Base-by-base conservation (phyloP, 257 asterid genomes). In the Paulownia fortunei region DNA sequence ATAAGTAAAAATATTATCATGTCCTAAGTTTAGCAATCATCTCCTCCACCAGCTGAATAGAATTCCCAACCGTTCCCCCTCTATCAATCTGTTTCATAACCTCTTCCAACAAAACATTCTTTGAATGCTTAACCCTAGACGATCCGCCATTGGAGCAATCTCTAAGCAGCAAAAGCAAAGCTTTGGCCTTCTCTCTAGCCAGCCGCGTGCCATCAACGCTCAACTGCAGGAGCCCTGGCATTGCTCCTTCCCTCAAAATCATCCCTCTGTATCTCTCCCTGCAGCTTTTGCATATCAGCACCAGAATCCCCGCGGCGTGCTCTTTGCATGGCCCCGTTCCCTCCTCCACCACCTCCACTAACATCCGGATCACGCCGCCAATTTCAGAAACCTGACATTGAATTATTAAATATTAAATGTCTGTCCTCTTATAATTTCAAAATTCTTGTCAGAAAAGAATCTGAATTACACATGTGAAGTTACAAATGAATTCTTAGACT, bases 311-410 rank as follows among this genome's bases (percentile, higher is more conserved):
- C 49, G 69, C 90, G 0, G 93, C 97, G 37, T 86, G 86, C 84
- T 91, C 97, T 74, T 87, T 85, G 84, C 92, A 87, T 3, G 74
- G 72, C 37, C 77, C 21, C 4, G 88, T 79, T 1, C 91, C 96
- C 68, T 91, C 97, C 81, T 91, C 97, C 81, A 91, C 74, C 8
- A 89, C 89, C 86, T 86, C 94, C 49, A 91, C 92, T 19, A 89
- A 44, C 41, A 84, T 70, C 36, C 79, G 88, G 44, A 89, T 86
- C 42, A 69, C 82, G 6, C 85, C 84, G 0, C 67, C 78, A 0
- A 65, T 84, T 49, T 83, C 90, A 11, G 87, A 82, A 47, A 81
- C 82, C 86, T 88, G 73, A 34, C 11, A 34, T 32, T n/a, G 23
- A 52, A 23, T 18, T 4, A 23, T 59, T 46, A 18, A 63, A 46